These are phyloP conservation scores for Yamagishiella unicocca DNA, from an alignment of 139 green algal species.

Conservation along the genomic window DNA sequence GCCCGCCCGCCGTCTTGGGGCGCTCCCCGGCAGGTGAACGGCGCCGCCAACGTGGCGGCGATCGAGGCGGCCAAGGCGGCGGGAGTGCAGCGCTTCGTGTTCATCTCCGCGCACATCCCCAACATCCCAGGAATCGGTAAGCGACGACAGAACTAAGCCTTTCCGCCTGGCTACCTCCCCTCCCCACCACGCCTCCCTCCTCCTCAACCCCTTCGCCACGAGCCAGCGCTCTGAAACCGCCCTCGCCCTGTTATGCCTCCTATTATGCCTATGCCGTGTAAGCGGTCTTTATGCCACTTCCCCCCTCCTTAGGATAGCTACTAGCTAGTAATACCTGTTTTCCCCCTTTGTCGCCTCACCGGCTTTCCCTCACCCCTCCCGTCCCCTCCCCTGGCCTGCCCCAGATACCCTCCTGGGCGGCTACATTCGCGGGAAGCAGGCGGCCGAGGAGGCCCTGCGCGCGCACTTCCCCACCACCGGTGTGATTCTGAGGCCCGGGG, in stretches of 20 bases:
- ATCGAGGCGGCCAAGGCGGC: constrained; percentile 81
- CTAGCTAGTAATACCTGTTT: too few relatives aligned
- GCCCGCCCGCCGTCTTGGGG: too few relatives aligned
- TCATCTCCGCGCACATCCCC: constrained; percentile 89
- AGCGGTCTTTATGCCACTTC: too few relatives aligned
- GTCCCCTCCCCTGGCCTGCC: neutral
- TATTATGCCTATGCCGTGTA: too few relatives aligned
- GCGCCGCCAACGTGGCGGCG: constrained; percentile 81
- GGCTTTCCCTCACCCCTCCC: neutral
- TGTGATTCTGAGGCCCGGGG: constrained; percentile 80
- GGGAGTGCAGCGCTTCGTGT: constrained; percentile 83
- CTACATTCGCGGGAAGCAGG: constrained; percentile 88
- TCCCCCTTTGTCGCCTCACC: neutral
- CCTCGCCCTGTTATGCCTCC: too few relatives aligned
- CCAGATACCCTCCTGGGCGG: constrained; percentile 63
- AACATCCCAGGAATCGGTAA: constrained; percentile 72
- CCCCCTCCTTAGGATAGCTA: too few relatives aligned
- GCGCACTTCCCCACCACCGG: constrained; percentile 73
- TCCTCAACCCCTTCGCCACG: too few relatives aligned
- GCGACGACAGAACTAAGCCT: too few relatives aligned
- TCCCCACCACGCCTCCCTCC: too few relatives aligned
- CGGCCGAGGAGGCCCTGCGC: constrained; percentile 79
- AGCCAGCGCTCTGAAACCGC: too few relatives aligned
- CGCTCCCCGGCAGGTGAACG: constrained; percentile 77
- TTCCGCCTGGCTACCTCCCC: too few relatives aligned